Conservation (phyloP, 306 rosid genomes). For the Abrus precatorius region DNA sequence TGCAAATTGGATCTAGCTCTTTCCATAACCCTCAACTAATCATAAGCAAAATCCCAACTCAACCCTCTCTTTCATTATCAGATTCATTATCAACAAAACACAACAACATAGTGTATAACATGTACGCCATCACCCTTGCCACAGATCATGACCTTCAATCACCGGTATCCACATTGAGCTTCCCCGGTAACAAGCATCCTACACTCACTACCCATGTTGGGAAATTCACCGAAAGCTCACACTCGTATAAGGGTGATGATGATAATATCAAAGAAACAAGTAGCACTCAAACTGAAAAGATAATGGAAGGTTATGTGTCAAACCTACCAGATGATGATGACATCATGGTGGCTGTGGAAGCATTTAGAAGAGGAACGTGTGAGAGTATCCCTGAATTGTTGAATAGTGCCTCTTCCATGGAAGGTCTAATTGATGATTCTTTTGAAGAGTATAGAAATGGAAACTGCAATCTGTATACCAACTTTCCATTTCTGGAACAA, state of each 20-base stretch:
- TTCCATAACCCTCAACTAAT: background rate
- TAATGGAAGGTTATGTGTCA: background rate
- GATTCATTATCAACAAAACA: background rate
- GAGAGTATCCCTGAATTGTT: too few species aligned
- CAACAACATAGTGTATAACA: slow-evolving; percentile 31
- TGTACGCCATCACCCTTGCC: slow-evolving; percentile 43
- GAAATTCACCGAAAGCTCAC: background rate
- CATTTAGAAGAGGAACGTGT: background rate
- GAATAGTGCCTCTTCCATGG: too few species aligned
- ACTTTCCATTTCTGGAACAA: too few species aligned
- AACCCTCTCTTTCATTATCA: slow-evolving; percentile 17
- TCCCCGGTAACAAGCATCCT: background rate
- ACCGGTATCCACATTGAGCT: slow-evolving; percentile 34
- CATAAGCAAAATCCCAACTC: slow-evolving; percentile 33
- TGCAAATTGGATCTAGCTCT: background rate
- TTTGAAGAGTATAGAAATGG: too few species aligned
- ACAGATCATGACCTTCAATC: slow-evolving; percentile 29
- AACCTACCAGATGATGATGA: background rate
- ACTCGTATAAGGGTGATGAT: background rate
- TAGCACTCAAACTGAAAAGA: background rate
- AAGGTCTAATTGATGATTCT: too few species aligned
- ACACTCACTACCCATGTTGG: background rate
- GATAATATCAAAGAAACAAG: background rate
- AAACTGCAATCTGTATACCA: too few species aligned
- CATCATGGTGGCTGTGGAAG: background rate